phyloP scores from a whole-genome alignment of 768 basidiomycete species.

The Lyophyllum atratum region DNA sequence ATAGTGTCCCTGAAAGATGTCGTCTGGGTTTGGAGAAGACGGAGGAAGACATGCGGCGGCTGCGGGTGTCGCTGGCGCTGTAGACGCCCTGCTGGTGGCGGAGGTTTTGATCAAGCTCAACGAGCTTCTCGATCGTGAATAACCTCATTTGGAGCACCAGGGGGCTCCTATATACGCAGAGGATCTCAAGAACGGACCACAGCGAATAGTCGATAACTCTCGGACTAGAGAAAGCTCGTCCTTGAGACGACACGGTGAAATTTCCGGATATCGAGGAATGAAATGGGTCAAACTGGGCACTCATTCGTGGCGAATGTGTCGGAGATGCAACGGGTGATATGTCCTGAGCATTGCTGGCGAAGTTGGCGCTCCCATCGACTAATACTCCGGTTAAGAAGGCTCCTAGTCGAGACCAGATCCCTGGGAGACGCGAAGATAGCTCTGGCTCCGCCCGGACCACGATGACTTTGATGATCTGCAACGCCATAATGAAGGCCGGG shows the following conservation, averaged over 20 bases:
- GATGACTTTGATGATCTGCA: constrained; percentile 72
- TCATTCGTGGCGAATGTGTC: constrained; percentile 48
- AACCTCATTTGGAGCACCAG: constrained; percentile 66
- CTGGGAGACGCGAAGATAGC: constrained; percentile 52
- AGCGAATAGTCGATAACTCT: constrained; percentile 69
- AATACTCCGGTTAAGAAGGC: constrained; percentile 52
- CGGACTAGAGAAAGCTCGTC: constrained; percentile 37
- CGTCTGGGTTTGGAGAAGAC: constrained; percentile 60
- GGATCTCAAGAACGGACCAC: constrained; percentile 72
- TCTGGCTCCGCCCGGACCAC: constrained; percentile 64
- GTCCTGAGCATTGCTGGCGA: constrained; percentile 47
- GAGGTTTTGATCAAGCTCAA: constrained; percentile 54
- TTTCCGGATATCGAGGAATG: constrained; percentile 26
- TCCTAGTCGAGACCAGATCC: constrained; percentile 66
- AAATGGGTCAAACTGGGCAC: constrained; percentile 38
- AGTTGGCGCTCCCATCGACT: constrained; percentile 61
- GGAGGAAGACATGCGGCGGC: constrained; percentile 49
- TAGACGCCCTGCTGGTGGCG: constrained; percentile 24
- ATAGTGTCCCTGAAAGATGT: constrained; percentile 41
- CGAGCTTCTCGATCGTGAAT: constrained; percentile 65
- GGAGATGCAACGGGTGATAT: constrained; percentile 55
- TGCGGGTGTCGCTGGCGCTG: constrained; percentile 27
- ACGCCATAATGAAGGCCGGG: constrained; percentile 46
- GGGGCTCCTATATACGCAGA: constrained; percentile 63
- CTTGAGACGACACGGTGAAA: constrained; percentile 26